These are phyloP conservation scores for Nymphaea colorata DNA, from an alignment of 164 flowering plant genomes.

Conservation along the genomic window DNA sequence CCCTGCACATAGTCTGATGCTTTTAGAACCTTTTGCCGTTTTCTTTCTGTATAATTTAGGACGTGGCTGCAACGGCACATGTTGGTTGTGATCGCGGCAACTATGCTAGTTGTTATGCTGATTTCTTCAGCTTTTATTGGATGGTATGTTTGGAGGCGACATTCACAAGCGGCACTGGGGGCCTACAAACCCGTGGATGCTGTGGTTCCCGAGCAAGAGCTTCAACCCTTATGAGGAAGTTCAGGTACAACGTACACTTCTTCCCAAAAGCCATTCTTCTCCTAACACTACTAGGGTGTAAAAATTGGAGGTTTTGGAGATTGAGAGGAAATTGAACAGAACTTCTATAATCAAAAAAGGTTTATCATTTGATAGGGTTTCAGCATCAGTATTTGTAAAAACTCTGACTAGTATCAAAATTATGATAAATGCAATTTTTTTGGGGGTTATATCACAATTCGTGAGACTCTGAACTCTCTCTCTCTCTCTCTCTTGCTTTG, in stretches of 20 bases:
- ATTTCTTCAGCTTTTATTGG: conserved; percentile 2
- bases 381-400: too few species aligned
- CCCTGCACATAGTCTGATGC: not conserved
- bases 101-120: conserved; percentile 1
- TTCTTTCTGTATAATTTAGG: conserved; percentile 2
- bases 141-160: conserved; percentile 9
- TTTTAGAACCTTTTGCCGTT: not conserved
- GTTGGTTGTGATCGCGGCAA: conserved; percentile 2
- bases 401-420: too few species aligned
- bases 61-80: conserved; percentile 8
- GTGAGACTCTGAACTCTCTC: too few species aligned
- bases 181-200: conserved; percentile 8
- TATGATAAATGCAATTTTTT: too few species aligned
- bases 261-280: not conserved
- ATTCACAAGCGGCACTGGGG: conserved; percentile 6
- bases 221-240: conserved; percentile 3
- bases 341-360: too few species aligned
- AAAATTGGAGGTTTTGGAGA: too few species aligned
- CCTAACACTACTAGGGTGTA: too few species aligned
- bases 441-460: too few species aligned
- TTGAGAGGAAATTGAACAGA: too few species aligned
- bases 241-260: not conserved
- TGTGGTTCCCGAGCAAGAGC: conserved; percentile 8
- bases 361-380: too few species aligned
- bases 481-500: too few species aligned